Evolutionary conservation across 208 protist species (phyloP), one percentile per base, ranked within the genome.

Genomic region (Leishmania tarentolae): DNA sequence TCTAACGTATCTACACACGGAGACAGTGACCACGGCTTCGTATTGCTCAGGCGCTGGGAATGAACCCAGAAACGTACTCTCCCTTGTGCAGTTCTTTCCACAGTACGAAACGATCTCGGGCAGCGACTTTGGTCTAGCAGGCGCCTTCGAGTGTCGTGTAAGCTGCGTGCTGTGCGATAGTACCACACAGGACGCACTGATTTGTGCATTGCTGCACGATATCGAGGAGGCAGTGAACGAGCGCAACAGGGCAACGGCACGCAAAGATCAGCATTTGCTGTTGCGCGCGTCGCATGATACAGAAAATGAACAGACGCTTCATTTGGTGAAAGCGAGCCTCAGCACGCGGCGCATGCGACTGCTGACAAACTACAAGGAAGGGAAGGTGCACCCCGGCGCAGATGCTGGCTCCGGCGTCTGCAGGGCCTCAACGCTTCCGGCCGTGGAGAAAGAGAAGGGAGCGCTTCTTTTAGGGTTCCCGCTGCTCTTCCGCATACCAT

Each of bases 131-230:
- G 80, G 82, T 42, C 70, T 95, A 5, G 92, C 92, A 3, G 85
- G 84, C 35, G 89, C 83, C 57, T 92, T 95, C 76, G 92, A 97
- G 83, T 94, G 91, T 65, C 92, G 94, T 24, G 88, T 95, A 44
- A 92, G 88, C 81, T 94, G 91, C 69, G 87, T 95, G 83, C 56
- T 88, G n/a, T 87, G 83, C 75, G 84, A 83, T 75, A 59, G 70
- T 63, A 71, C 63, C 47, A 75, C 68, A 40, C 89, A 86, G 65
- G 74, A 70, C 0, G 80, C 70, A 37, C 76, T 83, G 24, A 50
- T 84, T 42, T 57, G 75, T 70, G 82, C 77, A 40, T 50, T 85
- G 77, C 72, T 85, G 72, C 24, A 15, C 47, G 82, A 85, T 56
- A 70, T 85, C 35, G 61, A 68, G 50, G 82, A 81, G 37, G 76